A percentile compares a stretch with the other conserved stretches of the same genome.
phyloP scores from a whole-genome alignment of 75 land plant genomes.

The Adiantum capillusveneris region DNA sequence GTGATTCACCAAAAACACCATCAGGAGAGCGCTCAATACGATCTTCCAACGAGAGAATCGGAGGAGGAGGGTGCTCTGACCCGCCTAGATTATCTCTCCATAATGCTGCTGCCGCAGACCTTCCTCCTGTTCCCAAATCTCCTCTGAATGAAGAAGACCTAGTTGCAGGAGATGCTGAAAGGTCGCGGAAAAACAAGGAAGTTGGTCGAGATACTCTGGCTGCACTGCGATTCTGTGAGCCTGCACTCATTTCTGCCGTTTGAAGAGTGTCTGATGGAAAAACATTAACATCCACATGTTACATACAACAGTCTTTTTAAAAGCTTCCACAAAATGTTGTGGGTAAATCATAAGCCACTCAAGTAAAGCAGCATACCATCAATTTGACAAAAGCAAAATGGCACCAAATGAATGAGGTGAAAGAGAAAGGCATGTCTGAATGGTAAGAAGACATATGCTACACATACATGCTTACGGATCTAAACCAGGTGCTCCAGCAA shows the following conservation, averaged over 20 bases:
- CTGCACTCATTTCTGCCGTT: not conserved
- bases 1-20: conserved; percentile 9
- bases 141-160: conserved; percentile 20
- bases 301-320: too few relatives aligned
- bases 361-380: too few relatives aligned
- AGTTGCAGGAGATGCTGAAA: conserved; percentile 55
- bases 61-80: conserved; percentile 86
- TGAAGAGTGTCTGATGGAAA: too few relatives aligned
- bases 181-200: conserved; percentile 78
- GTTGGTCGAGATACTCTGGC: conserved; percentile 22
- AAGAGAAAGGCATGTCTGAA: too few relatives aligned
- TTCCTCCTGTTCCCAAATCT: conserved; percentile 41
- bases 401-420: too few relatives aligned
- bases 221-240: not conserved
- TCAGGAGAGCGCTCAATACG: conserved; percentile 36
- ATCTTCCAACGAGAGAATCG: conserved; percentile 77
- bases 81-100: conserved; percentile 50
- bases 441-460: too few relatives aligned
- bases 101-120: conserved; percentile 60
- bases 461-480: too few relatives aligned
- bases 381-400: too few relatives aligned
- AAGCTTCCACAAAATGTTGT: too few relatives aligned
- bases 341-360: too few relatives aligned
- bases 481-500: too few relatives aligned
- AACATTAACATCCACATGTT: too few relatives aligned